These are phyloP conservation scores for Sherardia arvensis DNA, from an alignment of 257 asterid genomes.

Conservation along the genomic window DNA sequence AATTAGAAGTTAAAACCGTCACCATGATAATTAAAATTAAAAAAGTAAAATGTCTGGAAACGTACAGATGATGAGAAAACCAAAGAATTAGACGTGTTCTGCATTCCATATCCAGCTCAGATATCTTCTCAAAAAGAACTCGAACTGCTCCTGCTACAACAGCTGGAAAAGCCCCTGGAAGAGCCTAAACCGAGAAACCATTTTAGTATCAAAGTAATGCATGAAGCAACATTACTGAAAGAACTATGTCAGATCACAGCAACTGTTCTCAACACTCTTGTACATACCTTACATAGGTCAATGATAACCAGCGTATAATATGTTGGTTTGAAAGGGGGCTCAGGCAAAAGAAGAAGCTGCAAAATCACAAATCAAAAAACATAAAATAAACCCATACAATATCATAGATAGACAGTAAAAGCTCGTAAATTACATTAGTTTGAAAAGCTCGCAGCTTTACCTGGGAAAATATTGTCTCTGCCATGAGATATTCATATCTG, in stretches of 20 bases:
- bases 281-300: conserved; percentile 88
- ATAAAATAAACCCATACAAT: neutral
- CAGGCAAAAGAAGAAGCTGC: conserved; percentile 93
- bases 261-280: neutral
- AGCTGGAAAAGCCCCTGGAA: conserved; percentile 99
- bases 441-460: conserved; percentile 24
- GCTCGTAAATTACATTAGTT: too few relatives aligned
- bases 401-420: neutral
- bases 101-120: conserved; percentile 96
- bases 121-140: conserved; percentile 81
- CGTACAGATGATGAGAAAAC: conserved; percentile 99
- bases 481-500: conserved; percentile 96
- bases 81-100: conserved; percentile 90
- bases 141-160: conserved; percentile 99
- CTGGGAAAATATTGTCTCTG: conserved; percentile 98
- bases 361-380: conserved; percentile 7
- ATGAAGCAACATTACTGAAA: conserved; percentile 5
- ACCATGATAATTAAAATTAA: too few relatives aligned
- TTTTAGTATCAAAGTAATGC: neutral
- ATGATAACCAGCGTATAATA: conserved; percentile 94
- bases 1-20: neutral
- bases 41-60: too few relatives aligned
- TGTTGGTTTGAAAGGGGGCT: conserved; percentile 87
- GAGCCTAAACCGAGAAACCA: conserved; percentile 48
- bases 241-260: neutral